Percentiles rank a stretch among this genome's conserved stretches.
Evolutionary conservation across 352 stramenopile genomes (phyloP).

Genomic region (Pythium brassicae): DNA sequence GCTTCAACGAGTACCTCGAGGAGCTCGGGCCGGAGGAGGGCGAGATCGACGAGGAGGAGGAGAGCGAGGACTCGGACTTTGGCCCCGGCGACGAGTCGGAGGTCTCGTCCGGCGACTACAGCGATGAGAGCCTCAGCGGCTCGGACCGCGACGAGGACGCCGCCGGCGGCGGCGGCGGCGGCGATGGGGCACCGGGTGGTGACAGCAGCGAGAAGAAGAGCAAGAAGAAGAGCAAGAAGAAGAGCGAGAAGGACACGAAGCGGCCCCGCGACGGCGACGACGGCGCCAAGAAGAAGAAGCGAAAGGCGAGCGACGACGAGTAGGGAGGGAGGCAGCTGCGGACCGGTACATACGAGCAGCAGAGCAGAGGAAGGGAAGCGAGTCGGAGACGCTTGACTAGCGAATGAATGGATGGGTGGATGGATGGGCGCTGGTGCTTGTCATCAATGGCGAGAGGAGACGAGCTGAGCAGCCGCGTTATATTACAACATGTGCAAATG

Average conservation of each 20-base stretch:
- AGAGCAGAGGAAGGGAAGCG: not conserved
- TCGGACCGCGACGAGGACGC: conserved; percentile 78
- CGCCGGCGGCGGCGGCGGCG: conserved; percentile 43
- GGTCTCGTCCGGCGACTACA: conserved; percentile 77
- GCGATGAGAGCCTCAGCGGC: conserved; percentile 74
- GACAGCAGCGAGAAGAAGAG: conserved; percentile 58
- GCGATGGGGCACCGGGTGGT: no score
- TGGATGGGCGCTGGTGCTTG: no score
- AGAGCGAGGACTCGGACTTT: conserved; percentile 92
- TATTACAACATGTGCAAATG: conserved; percentile 7
- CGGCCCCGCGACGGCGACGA: conserved; percentile 19
- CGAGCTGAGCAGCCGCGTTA: not conserved
- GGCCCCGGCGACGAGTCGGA: conserved; percentile 68
- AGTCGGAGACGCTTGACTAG: not conserved
- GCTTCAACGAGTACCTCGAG: conserved; percentile 78
- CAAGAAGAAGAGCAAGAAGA: conserved; percentile 71
- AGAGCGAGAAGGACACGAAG: conserved; percentile 39
- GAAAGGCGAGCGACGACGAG: conserved; percentile 10
- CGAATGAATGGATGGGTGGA: no score
- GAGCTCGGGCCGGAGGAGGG: conserved; percentile 77
- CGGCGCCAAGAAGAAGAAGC: conserved; percentile 15
- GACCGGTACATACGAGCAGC: not conserved
- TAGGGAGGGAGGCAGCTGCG: not conserved
- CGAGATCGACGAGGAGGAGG: conserved; percentile 87
- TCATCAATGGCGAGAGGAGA: not conserved